These are phyloP conservation scores for Penicillium oxalicum DNA, from an alignment of 2,329 filamentous ascomycete genomes.

Conservation along the genomic window DNA sequence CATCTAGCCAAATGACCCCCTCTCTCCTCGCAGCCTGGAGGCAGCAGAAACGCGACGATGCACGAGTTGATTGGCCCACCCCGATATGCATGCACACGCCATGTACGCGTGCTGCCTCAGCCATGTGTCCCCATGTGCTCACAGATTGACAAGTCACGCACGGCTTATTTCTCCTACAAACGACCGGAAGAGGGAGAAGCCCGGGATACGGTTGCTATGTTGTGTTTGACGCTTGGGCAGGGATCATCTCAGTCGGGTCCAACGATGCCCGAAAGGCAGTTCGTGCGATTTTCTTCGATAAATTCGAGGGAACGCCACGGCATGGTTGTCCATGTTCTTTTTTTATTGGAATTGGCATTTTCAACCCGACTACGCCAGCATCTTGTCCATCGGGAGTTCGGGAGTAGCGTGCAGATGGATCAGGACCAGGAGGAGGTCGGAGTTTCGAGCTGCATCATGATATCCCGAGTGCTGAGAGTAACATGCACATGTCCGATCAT, in stretches of 20 bases:
- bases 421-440: no score
- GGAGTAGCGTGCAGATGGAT: no score
- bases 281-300: no score
- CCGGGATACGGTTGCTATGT: no score
- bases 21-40: not conserved
- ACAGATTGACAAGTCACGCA: constrained; percentile 15
- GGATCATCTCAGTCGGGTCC: no score
- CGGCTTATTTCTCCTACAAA: constrained; percentile 5
- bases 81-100: constrained; percentile 5
- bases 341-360: not conserved
- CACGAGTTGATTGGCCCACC: constrained; percentile 2
- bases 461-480: no score
- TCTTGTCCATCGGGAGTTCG: no score
- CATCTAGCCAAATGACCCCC: no score
- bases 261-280: not conserved
- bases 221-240: no score
- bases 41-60: not conserved
- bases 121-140: constrained; percentile 14
- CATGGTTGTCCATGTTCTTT: not conserved
- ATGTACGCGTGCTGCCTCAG: constrained; percentile 10
- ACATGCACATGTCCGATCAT: no score
- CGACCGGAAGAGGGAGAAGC: constrained; percentile 4
- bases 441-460: not conserved
- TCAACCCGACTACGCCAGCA: not conserved
- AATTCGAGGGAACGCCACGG: not conserved